Evolutionary conservation across 805 yeast genomes (phyloP).

Genomic region (Candida wancherniae): DNA sequence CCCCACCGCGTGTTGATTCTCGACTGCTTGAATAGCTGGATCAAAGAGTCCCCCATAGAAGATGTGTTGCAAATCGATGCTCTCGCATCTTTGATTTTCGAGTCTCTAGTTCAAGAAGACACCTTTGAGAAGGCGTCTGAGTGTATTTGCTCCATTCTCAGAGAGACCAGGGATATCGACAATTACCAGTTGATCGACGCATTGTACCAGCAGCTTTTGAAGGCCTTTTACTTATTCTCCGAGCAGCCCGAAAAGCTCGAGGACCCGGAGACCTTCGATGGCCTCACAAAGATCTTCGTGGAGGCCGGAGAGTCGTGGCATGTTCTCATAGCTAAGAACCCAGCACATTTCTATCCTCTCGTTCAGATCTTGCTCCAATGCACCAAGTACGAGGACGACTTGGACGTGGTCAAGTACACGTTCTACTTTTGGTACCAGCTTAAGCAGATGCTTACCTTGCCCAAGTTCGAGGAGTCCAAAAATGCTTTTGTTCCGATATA

Average conservation of each 20-base stretch:
- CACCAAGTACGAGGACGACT: constrained; percentile 70
- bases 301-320: constrained; percentile 98
- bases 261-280: constrained; percentile 63
- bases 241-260: constrained; percentile 35
- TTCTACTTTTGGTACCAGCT: constrained; percentile 89
- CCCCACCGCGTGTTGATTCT: constrained; percentile 43
- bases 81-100: constrained; percentile 64
- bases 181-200: constrained; percentile 58
- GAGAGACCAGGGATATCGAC: constrained; percentile 77
- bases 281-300: constrained; percentile 71
- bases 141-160: constrained; percentile 73
- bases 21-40: constrained; percentile 85
- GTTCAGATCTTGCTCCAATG: constrained; percentile 70
- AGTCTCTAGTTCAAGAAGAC: constrained; percentile 52
- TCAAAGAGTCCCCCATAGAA: constrained; percentile 74
- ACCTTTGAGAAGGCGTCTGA: constrained; percentile 84
- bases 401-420: constrained; percentile 85
- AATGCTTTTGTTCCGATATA: constrained; percentile 50
- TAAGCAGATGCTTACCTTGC: constrained; percentile 63
- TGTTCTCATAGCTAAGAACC: constrained; percentile 69
- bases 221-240: constrained; percentile 44
- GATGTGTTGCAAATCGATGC: constrained; percentile 60
- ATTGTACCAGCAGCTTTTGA: constrained; percentile 63
- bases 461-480: constrained; percentile 52
- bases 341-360: constrained; percentile 64